phyloP scores from a whole-genome alignment of 768 basidiomycete species.

The Xerocomellus amylosporus region DNA sequence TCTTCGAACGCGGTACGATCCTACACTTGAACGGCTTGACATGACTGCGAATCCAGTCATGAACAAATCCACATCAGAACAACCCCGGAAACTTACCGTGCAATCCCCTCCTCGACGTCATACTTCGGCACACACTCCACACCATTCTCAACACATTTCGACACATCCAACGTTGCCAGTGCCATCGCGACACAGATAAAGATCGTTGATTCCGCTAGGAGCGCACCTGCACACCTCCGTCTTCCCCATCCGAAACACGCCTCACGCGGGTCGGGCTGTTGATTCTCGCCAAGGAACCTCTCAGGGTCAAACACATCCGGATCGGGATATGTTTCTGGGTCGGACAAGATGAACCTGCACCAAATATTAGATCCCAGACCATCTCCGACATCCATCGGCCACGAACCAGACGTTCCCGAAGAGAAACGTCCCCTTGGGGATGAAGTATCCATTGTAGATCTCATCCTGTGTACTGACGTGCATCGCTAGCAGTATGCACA shows the following conservation, averaged over 20 bases:
- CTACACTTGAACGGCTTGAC: constrained; percentile 7
- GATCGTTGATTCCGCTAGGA: too few species aligned
- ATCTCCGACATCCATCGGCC: too few species aligned
- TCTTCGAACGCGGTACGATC: neutral
- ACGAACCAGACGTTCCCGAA: constrained; percentile 10
- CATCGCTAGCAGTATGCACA: neutral
- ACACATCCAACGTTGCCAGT: constrained; percentile 12
- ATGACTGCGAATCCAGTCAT: neutral
- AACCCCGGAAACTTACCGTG: neutral
- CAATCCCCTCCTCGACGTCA: neutral
- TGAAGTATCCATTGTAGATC: constrained; percentile 16
- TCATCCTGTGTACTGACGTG: neutral
- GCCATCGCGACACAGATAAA: neutral
- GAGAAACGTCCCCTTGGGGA: constrained; percentile 18
- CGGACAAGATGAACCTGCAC: neutral
- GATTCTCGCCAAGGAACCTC: constrained; percentile 3
- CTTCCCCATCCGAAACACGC: constrained; percentile 14
- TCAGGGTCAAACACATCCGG: constrained; percentile 4
- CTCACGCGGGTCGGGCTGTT: neutral
- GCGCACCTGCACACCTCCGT: constrained; percentile 3
- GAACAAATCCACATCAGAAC: neutral
- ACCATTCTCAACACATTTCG: neutral
- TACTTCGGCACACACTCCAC: neutral
- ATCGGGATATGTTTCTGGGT: neutral
- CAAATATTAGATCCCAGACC: too few species aligned